Conservation (phyloP, 306 rosid species). For the Acacia acuminata region DNA sequence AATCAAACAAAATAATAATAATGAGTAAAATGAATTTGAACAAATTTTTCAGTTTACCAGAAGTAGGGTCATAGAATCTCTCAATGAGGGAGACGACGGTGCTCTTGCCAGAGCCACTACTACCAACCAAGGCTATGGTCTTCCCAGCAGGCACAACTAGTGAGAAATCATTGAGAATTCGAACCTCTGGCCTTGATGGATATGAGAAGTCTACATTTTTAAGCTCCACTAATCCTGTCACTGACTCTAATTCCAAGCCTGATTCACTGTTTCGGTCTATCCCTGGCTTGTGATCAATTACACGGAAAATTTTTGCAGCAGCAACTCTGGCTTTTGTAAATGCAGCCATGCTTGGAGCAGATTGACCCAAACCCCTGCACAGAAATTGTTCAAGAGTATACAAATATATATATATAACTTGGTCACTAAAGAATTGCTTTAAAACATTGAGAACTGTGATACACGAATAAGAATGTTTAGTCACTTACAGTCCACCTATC, state of each 20-base stretch:
- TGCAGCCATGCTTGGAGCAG: slow-evolving; percentile 96
- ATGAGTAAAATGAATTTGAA: neutral
- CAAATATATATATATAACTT: neutral
- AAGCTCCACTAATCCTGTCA: slow-evolving; percentile 83
- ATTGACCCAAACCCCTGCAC: slow-evolving; percentile 84
- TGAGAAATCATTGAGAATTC: slow-evolving; percentile 67
- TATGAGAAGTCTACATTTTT: slow-evolving; percentile 83
- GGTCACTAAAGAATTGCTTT: neutral
- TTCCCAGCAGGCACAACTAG: slow-evolving; percentile 90
- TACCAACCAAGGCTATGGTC: slow-evolving; percentile 95
- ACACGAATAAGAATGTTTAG: slow-evolving; percentile 22
- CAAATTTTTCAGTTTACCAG: slow-evolving; percentile 48
- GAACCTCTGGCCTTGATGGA: slow-evolving; percentile 90
- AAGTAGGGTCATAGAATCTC: slow-evolving; percentile 88
- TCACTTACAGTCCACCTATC: slow-evolving; percentile 90
- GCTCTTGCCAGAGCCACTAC: slow-evolving; percentile 99
- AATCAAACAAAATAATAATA: neutral
- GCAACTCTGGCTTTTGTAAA: slow-evolving; percentile 96
- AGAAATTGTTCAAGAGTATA: neutral
- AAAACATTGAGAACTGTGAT: slow-evolving; percentile 8
- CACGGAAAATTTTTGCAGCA: slow-evolving; percentile 77
- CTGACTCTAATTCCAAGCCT: slow-evolving; percentile 71
- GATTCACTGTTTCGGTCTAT: slow-evolving; percentile 75
- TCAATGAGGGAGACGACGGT: slow-evolving; percentile 96
- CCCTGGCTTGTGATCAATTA: slow-evolving; percentile 89